Percentiles rank a stretch among this genome's conserved stretches.
phyloP scores from a whole-genome alignment of 805 yeast species.

The Wickerhamomyces strasburgensis region DNA sequence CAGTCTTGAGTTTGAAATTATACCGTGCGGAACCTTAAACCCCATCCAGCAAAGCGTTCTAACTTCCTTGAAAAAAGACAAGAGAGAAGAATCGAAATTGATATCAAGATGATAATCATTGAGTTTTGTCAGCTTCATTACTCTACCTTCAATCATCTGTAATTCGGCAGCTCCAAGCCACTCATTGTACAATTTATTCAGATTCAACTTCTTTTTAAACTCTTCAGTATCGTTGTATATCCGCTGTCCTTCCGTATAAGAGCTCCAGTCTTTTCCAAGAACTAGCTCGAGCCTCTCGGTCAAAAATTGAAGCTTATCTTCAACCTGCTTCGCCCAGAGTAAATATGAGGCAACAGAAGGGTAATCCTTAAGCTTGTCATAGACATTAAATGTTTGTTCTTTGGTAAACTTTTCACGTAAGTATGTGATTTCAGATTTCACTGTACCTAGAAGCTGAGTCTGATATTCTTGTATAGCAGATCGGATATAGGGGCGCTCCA shows the following conservation, averaged over 20 bases:
- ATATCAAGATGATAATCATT: conserved; percentile 32
- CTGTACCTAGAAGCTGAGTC: conserved; percentile 40
- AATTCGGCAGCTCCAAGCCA: conserved; percentile 43
- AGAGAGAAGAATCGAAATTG: conserved; percentile 45
- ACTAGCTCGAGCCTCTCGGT: conserved; percentile 42
- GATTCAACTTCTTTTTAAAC: conserved; percentile 42
- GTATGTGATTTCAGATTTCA: conserved; percentile 40
- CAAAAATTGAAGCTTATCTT: conserved; percentile 37
- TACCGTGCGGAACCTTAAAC: conserved; percentile 50
- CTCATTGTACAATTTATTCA: conserved; percentile 33
- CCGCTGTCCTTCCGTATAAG: conserved; percentile 61
- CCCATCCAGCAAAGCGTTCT: conserved; percentile 44
- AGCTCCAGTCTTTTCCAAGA: conserved; percentile 57
- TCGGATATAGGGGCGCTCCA: conserved; percentile 49
- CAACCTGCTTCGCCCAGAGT: conserved; percentile 50
- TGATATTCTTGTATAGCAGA: conserved; percentile 60
- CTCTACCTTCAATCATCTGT: conserved; percentile 26
- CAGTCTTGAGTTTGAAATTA: conserved; percentile 43
- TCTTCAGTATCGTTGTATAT: conserved; percentile 45
- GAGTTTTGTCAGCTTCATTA: conserved; percentile 35
- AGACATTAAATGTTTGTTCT: conserved; percentile 32
- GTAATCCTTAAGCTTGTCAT: conserved; percentile 39
- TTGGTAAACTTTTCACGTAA: conserved; percentile 37
- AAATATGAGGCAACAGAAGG: conserved; percentile 44
- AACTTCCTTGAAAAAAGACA: conserved; percentile 48